phyloP scores from a whole-genome alignment of 768 basidiomycete genomes.

The Podaxis carcinomalis region DNA sequence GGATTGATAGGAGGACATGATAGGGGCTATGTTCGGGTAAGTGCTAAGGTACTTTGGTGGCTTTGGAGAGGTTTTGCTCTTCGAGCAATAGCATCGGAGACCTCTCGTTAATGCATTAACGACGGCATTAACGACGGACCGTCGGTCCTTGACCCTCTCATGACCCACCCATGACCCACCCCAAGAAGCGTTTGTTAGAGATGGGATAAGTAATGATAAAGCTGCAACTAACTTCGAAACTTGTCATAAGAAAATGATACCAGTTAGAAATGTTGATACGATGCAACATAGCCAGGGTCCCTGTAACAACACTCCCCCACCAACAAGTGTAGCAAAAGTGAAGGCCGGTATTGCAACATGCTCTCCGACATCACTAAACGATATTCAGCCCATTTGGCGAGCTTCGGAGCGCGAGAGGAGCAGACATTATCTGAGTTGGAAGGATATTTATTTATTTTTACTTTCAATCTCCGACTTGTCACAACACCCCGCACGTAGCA shows the following conservation, averaged over 20 bases:
- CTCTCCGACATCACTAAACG: background rate
- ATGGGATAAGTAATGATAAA: background rate
- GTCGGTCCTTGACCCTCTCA: background rate
- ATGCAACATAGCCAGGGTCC: background rate
- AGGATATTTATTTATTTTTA: conserved; percentile 3
- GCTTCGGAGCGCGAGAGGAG: too few species aligned
- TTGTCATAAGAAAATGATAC: background rate
- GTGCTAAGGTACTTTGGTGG: background rate
- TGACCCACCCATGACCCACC: background rate
- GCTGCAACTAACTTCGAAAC: conserved; percentile 13
- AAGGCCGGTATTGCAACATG: background rate
- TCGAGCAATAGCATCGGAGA: background rate
- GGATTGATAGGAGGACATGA: background rate
- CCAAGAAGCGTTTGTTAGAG: background rate
- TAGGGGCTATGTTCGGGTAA: background rate
- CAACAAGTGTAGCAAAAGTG: background rate
- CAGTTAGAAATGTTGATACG: background rate
- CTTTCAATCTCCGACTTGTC: conserved; percentile 9
- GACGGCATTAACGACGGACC: background rate
- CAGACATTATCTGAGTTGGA: background rate
- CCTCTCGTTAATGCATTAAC: background rate
- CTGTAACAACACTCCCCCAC: background rate
- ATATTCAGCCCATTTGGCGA: too few species aligned
- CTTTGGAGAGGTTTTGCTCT: background rate
- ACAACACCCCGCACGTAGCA: background rate